Conservation (phyloP, 768 basidiomycete genomes). For the Trametes meyenii region DNA sequence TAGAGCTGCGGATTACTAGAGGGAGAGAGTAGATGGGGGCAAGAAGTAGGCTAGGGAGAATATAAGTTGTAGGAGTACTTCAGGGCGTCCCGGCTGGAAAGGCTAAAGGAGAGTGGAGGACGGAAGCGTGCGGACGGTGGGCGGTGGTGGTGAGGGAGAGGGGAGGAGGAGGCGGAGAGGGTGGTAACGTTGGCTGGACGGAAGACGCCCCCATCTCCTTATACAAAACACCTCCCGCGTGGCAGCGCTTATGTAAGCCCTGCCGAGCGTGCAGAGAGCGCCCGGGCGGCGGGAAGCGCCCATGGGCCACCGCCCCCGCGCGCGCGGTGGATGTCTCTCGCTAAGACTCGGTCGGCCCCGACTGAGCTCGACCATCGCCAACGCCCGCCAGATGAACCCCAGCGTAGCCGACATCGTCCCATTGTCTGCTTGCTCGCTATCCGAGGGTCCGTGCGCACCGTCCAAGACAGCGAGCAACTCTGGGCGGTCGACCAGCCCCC, state of each 20-base stretch:
- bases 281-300: neutral
- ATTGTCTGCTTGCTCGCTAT: neutral
- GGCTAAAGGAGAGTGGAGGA: slow-evolving; percentile 27
- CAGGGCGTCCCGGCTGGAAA: slow-evolving; percentile 6
- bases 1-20: slow-evolving; percentile 2
- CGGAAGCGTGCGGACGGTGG: slow-evolving; percentile 5
- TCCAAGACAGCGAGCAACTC: neutral
- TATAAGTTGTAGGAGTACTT: neutral
- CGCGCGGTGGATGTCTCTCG: neutral
- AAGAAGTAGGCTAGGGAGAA: neutral
- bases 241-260: slow-evolving; percentile 13
- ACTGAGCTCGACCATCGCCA: slow-evolving; percentile 15
- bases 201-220: slow-evolving; percentile 17
- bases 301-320: neutral
- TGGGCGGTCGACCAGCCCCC: neutral
- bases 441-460: slow-evolving; percentile 6
- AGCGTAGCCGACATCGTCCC: slow-evolving; percentile 3
- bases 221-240: slow-evolving; percentile 12
- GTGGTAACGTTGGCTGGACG: slow-evolving; percentile 6
- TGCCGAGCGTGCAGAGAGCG: slow-evolving; percentile 2
- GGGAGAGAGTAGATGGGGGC: neutral
- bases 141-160: slow-evolving; percentile 14
- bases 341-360: slow-evolving; percentile 21
- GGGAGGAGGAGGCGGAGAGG: slow-evolving; percentile 5
- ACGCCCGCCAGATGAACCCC: neutral